Percentiles rank a stretch among this genome's conserved stretches.
Conservation (phyloP, 441 rosid species). For the Syzygium malaccense region DNA sequence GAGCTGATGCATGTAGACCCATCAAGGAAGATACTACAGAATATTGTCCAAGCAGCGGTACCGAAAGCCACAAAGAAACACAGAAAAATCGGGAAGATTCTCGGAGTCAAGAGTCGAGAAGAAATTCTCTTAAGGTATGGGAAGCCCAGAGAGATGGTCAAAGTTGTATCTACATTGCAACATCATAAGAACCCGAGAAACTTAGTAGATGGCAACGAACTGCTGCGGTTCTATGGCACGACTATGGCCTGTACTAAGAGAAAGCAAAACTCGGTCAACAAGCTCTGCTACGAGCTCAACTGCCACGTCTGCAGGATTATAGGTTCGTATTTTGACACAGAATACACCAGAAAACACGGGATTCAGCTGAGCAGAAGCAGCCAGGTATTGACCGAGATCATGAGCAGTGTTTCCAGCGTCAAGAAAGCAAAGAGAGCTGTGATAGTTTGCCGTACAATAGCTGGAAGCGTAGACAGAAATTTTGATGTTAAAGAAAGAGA, state of each 20-base stretch:
- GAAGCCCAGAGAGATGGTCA: slow-evolving; percentile 32
- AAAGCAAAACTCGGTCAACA: slow-evolving; percentile 10
- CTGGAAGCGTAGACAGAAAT: slow-evolving; percentile 16
- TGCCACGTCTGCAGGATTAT: slow-evolving; percentile 27
- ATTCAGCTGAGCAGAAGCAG: slow-evolving; percentile 27
- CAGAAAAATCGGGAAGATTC: slow-evolving; percentile 26
- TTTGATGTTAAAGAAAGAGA: slow-evolving; percentile 5
- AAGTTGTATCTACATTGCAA: background rate
- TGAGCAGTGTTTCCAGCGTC: slow-evolving; percentile 3
- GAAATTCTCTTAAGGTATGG: slow-evolving; percentile 32
- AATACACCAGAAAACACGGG: slow-evolving; percentile 15
- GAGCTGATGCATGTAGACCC: slow-evolving; percentile 35
- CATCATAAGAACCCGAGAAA: slow-evolving; percentile 19
- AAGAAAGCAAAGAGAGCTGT: slow-evolving; percentile 27
- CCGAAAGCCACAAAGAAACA: slow-evolving; percentile 25
- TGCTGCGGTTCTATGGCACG: slow-evolving; percentile 38
- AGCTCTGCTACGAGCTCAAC: slow-evolving; percentile 24
- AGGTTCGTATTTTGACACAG: slow-evolving; percentile 25
- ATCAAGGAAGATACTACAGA: slow-evolving; percentile 36
- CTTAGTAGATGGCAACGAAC: slow-evolving; percentile 45
- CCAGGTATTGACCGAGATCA: slow-evolving; percentile 22
- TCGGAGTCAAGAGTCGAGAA: slow-evolving; percentile 33
- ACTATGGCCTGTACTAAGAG: slow-evolving; percentile 30
- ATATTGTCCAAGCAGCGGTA: slow-evolving; percentile 32
- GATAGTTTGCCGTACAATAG: slow-evolving; percentile 33